Conservation (phyloP, 805 yeast genomes). For the Saccharomycopsis sp. region DNA sequence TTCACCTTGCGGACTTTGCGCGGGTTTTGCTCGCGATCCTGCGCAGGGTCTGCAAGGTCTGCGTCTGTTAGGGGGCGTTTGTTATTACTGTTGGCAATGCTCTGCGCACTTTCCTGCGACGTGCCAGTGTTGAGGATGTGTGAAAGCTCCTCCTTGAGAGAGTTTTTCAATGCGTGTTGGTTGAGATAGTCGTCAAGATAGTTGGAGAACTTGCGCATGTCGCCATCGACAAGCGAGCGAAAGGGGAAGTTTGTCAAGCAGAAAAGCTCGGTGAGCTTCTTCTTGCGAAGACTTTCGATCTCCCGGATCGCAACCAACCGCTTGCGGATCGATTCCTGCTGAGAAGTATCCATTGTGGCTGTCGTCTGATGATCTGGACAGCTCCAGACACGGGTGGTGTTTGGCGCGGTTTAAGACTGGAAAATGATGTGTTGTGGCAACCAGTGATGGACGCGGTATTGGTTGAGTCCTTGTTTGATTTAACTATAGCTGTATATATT, state of each 20-base stretch:
- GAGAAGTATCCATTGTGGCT: background rate
- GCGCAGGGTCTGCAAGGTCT: background rate
- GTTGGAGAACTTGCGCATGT: conserved; percentile 33
- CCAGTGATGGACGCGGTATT: too few relatives aligned
- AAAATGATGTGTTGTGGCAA: too few relatives aligned
- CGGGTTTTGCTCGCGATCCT: background rate
- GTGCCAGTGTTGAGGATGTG: background rate
- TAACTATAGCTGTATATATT: too few relatives aligned
- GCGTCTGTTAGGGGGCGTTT: conserved; percentile 7
- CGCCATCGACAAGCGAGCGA: conserved; percentile 35
- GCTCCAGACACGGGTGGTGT: too few relatives aligned
- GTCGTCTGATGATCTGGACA: too few relatives aligned
- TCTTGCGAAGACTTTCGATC: conserved; percentile 44
- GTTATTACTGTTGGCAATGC: conserved; percentile 22
- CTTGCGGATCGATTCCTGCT: conserved; percentile 18
- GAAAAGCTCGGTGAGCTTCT: conserved; percentile 55
- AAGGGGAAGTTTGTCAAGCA: conserved; percentile 49
- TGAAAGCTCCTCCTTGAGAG: too few relatives aligned
- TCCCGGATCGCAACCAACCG: conserved; percentile 24
- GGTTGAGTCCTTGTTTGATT: too few relatives aligned
- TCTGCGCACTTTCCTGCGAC: conserved; percentile 11
- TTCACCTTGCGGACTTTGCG: conserved; percentile 6
- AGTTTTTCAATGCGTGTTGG: conserved; percentile 29
- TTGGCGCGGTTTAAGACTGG: too few relatives aligned
- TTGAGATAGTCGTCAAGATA: conserved; percentile 41